Evolutionary conservation across 805 yeast genomes (phyloP), one percentile per base, ranked within the genome.

Genomic region (Pichia insulana): DNA sequence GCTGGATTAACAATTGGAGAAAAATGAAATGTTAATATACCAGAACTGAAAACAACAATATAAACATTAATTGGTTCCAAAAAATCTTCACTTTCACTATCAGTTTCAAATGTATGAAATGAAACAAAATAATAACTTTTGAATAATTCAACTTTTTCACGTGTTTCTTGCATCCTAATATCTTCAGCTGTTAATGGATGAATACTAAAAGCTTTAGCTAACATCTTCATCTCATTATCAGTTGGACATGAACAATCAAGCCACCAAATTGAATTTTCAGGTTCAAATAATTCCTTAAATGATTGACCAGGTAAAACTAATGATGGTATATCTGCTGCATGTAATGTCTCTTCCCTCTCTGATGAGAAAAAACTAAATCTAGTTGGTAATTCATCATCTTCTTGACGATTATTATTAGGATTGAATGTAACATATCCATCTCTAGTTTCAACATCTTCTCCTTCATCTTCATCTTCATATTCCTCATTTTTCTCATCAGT

Each of bases 151-250:
- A 90, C 97, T 64, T 90, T 90, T 67, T 90, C 98, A 65, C 98
- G 88, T 19, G 96, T 78, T 66, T 90, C 98, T 65, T 89, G 95
- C 77, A 87, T 84, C 44, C 96, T 70, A 50, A 90, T 89, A 78
- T 90, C 98, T 66, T 90, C 98, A 1, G 96, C 88, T 0, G 98
- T 90, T 69, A 90, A 78, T 26, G 98, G 98, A 69, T 90, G 98
- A 64, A 90, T 86, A 9, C 96, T 96, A 62, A 90, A 90, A 0
- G 97, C 92, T 55, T 89, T 89, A 9, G 96, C 82, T 33, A 92
- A 61, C 53, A 85, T 80, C 57, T 83, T 83, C 96, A 92, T 87
- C 64, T 92, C 98, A 17, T 80, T 79, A 57, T 90, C 97, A 0
- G 96, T 86, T 6, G 98, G 97, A 56, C 95, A 83, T 34, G 78